Percentiles rank a stretch among this genome's conserved stretches.
phyloP scores from a whole-genome alignment of 768 basidiomycete species.

The Rubroboletus pulcherrimus region DNA sequence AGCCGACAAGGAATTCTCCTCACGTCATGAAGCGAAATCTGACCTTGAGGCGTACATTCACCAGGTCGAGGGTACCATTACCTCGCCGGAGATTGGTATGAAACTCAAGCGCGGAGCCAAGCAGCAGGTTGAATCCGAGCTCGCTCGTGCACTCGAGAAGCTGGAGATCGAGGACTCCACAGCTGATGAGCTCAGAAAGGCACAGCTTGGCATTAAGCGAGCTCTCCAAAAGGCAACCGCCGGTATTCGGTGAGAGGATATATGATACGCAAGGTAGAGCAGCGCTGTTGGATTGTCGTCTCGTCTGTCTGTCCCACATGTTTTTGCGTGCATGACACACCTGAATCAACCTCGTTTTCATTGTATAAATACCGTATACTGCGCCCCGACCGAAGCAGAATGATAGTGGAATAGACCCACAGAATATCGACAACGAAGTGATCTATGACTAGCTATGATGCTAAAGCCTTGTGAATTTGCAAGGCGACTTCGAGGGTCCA shows the following conservation, averaged over 20 bases:
- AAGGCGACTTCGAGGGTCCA: conserved; percentile 91
- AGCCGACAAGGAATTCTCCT: conserved; percentile 96
- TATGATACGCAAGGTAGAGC: conserved; percentile 16
- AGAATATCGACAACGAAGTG: not conserved
- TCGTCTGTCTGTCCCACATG: conserved; percentile 13
- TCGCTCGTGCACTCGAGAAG: conserved; percentile 97
- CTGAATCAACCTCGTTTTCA: conserved; percentile 10
- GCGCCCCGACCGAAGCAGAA: not conserved
- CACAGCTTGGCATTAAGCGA: conserved; percentile 92
- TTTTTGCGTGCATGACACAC: conserved; percentile 12
- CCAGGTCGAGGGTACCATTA: conserved; percentile 94
- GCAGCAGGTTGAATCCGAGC: conserved; percentile 92
- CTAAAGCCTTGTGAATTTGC: conserved; percentile 62
- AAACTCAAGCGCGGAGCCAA: conserved; percentile 98
- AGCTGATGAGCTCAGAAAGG: conserved; percentile 93
- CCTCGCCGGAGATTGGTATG: conserved; percentile 94
- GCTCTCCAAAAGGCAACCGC: conserved; percentile 97
- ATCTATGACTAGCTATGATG: conserved; percentile 7
- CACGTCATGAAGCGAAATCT: conserved; percentile 96
- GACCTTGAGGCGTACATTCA: conserved; percentile 98
- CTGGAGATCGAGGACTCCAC: conserved; percentile 95
- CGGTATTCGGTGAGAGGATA: conserved; percentile 64
- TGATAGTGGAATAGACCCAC: not conserved
- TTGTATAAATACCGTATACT: conserved; percentile 1
- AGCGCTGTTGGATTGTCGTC: conserved; percentile 10